These are phyloP conservation scores for Chaetoceros muelleri DNA, from an alignment of 108 stramenopile genomes.

Conservation along the genomic window DNA sequence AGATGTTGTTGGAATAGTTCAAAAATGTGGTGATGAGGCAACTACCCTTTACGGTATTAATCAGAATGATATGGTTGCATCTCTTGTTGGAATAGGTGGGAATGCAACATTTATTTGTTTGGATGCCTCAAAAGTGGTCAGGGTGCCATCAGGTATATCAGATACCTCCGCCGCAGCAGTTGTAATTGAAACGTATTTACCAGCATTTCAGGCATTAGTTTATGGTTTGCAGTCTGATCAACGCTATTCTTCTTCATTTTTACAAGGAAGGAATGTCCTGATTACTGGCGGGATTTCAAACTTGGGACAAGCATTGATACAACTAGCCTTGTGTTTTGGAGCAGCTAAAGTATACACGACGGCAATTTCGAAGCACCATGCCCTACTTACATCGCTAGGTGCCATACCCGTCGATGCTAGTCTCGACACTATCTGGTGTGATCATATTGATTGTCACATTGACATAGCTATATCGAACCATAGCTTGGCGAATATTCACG, in stretches of 20 bases:
- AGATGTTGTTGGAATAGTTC: conserved; percentile 26
- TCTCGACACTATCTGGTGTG: background rate
- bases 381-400: background rate
- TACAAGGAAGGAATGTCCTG: conserved; percentile 51
- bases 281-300: conserved; percentile 48
- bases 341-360: conserved; percentile 46
- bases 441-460: background rate
- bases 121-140: conserved; percentile 29
- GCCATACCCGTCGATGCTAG: background rate
- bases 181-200: conserved; percentile 62
- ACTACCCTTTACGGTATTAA: conserved; percentile 5
- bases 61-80: conserved; percentile 45
- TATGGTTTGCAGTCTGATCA: conserved; percentile 24
- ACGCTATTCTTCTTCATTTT: conserved; percentile 23
- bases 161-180: conserved; percentile 40
- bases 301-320: conserved; percentile 50
- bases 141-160: conserved; percentile 29
- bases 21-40: conserved; percentile 5
- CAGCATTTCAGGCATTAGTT: conserved; percentile 61
- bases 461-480: background rate
- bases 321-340: conserved; percentile 42
- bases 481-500: background rate
- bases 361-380: conserved; percentile 1
- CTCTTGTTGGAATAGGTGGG: conserved; percentile 28
- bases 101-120: conserved; percentile 51